These are phyloP conservation scores for Hyparrhenia diplandra DNA, from an alignment of 176 grass and related monocot genomes.

Conservation along the genomic window DNA sequence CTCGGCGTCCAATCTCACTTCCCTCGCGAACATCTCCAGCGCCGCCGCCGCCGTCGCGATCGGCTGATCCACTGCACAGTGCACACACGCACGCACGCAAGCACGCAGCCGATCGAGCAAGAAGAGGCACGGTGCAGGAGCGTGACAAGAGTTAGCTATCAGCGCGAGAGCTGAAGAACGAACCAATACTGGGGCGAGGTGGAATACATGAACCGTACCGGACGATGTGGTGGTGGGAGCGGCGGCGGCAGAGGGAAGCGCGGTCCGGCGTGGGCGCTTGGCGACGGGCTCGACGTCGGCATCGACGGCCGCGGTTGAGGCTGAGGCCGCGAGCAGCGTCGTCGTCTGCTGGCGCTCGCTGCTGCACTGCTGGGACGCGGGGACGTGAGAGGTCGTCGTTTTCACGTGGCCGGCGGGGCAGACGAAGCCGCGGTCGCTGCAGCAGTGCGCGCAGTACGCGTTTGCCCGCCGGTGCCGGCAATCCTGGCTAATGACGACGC, in stretches of 20 bases:
- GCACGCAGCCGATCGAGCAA: too few relatives aligned
- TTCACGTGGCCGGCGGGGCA: not conserved
- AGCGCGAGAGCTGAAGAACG: not conserved
- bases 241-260: not conserved
- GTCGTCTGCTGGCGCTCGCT: not conserved
- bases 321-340: not conserved
- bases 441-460: not conserved
- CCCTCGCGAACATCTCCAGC: not conserved
- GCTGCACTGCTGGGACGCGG: not conserved
- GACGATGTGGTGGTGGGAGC: not conserved
- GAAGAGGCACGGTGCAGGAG: not conserved
- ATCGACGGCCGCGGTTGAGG: not conserved
- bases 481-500: not conserved
- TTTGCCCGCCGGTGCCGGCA: not conserved
- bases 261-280: not conserved
- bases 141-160: not conserved
- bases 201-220: not conserved
- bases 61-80: not conserved
- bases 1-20: not conserved
- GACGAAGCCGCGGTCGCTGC: not conserved
- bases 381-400: not conserved
- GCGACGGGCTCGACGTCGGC: not conserved
- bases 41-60: not conserved
- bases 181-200: not conserved
- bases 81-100: not conserved